Evolutionary conservation across 1,284 basidiomycete species (phyloP), one percentile per base, ranked within the genome.

Genomic region (Trichosporon sp.): DNA sequence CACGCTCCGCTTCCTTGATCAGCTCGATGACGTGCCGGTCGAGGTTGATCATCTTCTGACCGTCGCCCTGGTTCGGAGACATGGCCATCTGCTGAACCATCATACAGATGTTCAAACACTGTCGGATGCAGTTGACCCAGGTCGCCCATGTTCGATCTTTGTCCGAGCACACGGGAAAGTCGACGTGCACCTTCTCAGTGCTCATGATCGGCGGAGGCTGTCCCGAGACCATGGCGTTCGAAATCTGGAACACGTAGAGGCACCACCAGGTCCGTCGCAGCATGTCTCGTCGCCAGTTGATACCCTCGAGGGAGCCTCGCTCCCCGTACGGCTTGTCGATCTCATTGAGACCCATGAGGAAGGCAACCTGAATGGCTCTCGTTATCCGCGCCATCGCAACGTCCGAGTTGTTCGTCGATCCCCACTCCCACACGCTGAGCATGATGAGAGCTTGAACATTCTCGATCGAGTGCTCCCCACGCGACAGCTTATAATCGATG

Each of bases 191-290:
- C 16, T 31, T 63, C 35, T 63, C 59, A 32, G 59, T 63, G 31
- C 59, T 35, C 59, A 63, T 63, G 2, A 82, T 69, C 2, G 69
- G 70, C 1, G 83, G 82, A 16, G 68, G 26, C 14, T 71, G 68
- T 7, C 81, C 81, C 0, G 78, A 77, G 14, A 81, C 75, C 32
- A 83, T 69, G 1, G 77, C 70, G 5, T 74, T 71, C 1, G 69
- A 76, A 35, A 83, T 70, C 70, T 84, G 80, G n/a, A 76, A 78
- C 11, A 73, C 76, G 71, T 81, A 85, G 10, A 78, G 75, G 1
- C 78, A 72, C 84, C 84, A 85, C 83, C 83, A 85, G 0, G 82
- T 82, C 66, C 84, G 73, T 65, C 84, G 74, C 10, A 78, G 78
- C 78, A 82, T 79, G 70, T 85, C 84, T 31, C 73, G 75, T 46